phyloP scores from a whole-genome alignment of 2,329 filamentous ascomycete genomes.

The Alternaria sp. region DNA sequence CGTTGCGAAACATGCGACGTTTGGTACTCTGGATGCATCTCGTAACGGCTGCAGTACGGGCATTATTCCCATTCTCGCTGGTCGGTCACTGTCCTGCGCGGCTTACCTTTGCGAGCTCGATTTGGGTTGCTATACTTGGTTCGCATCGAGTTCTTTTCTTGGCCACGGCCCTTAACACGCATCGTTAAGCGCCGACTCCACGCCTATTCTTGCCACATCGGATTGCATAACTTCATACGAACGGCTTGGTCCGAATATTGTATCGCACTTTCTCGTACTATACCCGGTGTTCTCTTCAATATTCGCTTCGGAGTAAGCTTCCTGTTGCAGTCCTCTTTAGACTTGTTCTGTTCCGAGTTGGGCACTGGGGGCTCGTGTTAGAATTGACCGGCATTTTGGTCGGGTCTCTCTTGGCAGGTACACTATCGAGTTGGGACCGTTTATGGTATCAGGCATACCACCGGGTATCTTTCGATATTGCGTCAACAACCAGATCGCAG shows the following conservation, averaged over 20 bases:
- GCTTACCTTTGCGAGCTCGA: neutral
- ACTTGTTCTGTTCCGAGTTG: neutral
- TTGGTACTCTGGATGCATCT: neutral
- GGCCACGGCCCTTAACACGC: neutral
- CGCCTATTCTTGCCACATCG: neutral
- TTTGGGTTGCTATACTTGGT: neutral
- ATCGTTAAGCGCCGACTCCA: neutral
- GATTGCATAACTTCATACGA: neutral
- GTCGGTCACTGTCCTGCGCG: neutral
- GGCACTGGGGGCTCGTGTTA: neutral
- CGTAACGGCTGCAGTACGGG: neutral
- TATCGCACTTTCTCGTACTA: neutral
- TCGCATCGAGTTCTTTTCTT: neutral
- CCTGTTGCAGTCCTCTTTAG: neutral
- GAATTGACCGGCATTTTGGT: neutral
- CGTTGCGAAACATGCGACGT: conserved; percentile 4
- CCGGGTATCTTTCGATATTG: neutral
- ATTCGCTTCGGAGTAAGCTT: neutral
- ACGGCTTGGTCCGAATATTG: neutral
- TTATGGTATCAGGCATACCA: conserved; percentile 1
- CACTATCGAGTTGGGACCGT: neutral
- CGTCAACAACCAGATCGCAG: neutral
- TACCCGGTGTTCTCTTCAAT: neutral
- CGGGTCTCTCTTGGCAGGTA: neutral
- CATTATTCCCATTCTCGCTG: neutral